Base-by-base conservation (phyloP, 2,329 filamentous ascomycete genomes). In the Ophiostoma triangulosporum region DNA sequence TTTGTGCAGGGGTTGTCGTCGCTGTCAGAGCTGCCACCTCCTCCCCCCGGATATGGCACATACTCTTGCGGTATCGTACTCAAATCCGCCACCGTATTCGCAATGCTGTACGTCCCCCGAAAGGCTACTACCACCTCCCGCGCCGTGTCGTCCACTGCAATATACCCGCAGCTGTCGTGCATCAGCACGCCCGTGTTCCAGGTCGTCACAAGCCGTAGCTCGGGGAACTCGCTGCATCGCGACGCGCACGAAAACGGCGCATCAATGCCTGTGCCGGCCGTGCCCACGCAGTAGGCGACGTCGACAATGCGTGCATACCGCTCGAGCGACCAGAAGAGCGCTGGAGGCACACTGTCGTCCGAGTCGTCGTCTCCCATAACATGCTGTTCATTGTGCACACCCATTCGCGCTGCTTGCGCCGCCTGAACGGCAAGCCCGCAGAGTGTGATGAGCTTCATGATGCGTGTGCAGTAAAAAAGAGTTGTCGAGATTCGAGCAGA, bases 231-330 rank as follows among this genome's bases (percentile, higher is more conserved):
- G 35, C 73, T 72, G 69, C 93, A 98, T 59, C 87, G 85, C 56
- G 86, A 93, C 14, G 83, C 77, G 68, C 93, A 98, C 31, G 76
- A 70, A 66, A 98, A 98, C 0, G 93, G 93, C 60, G 83, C 81
- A 50, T 76, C 74, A 57, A 98, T 83, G 36, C 91, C 93, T 56
- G 97, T 82, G 36, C 91, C 93, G 0, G 86, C 84, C 5, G 78
- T 83, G 57, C 90, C 89, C 55, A 97, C 86, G 67, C 93, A 98
- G 69, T 97, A 97, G 48, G 88, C 75, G 56, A 97, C 93, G 66
- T 98, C 93, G 58, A 96, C 91, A 26, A 97, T 77, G 52, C 90
- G 83, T n/a, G 91, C 81, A 53, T 91, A 74, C 62, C 95, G 86
- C 68, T 96, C 89, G 14, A 98, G 80, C 17, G 87, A 83, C 55